Conservation (phyloP, 768 basidiomycete genomes). For the Lyophyllum atratum region DNA sequence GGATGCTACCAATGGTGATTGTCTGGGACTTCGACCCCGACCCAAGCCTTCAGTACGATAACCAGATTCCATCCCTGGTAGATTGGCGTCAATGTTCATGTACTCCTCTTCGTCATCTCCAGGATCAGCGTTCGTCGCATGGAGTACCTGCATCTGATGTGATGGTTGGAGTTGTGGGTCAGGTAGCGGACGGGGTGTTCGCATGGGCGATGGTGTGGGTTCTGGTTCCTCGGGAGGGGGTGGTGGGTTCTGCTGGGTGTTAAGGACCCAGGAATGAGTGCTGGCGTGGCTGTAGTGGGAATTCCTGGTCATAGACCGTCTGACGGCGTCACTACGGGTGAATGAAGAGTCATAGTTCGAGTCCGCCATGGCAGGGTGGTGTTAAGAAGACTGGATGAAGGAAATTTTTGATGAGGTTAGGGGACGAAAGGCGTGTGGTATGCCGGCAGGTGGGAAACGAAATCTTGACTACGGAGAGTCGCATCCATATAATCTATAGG, state of each 20-base stretch:
- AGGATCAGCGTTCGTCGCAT: conserved; percentile 19
- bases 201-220: conserved; percentile 22
- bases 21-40: conserved; percentile 10
- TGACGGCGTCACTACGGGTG: conserved; percentile 8
- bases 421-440: background rate
- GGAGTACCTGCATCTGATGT: conserved; percentile 13
- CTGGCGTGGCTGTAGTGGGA: conserved; percentile 26
- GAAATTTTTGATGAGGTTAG: background rate
- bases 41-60: conserved; percentile 17
- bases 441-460: no score
- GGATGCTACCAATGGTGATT: background rate
- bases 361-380: conserved; percentile 6
- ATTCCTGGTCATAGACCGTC: conserved; percentile 20
- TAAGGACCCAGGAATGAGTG: conserved; percentile 41
- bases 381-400: background rate
- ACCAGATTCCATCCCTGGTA: conserved; percentile 14
- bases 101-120: conserved; percentile 33
- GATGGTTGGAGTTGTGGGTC: conserved; percentile 24
- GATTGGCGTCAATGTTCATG: conserved; percentile 26
- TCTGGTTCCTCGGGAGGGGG: conserved; percentile 24
- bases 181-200: conserved; percentile 31
- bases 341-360: conserved; percentile 16
- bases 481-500: no score
- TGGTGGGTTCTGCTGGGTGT: conserved; percentile 33
- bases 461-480: no score